These are phyloP conservation scores for Silene latifolia DNA, from an alignment of 148 eudicot genomes.

Conservation along the genomic window DNA sequence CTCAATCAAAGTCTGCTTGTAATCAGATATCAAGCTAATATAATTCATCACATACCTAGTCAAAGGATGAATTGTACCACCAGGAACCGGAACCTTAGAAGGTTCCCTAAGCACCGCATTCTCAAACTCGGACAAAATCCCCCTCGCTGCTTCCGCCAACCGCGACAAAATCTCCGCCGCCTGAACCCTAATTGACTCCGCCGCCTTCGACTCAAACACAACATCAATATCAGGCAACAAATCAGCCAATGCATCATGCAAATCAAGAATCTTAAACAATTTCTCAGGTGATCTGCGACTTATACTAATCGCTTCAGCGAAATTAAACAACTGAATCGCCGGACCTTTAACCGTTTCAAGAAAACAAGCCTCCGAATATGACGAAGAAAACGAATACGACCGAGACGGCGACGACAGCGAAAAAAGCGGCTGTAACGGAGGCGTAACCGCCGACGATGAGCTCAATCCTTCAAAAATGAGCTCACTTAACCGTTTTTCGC, in stretches of 20 bases:
- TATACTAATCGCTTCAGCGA: conserved; percentile 66
- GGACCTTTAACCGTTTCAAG: conserved; percentile 65
- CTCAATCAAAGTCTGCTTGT: conserved; percentile 68
- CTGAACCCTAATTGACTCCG: conserved; percentile 66
- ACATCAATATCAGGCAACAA: conserved; percentile 65
- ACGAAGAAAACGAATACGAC: background rate
- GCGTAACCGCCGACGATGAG: background rate
- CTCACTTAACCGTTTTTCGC: conserved; percentile 60
- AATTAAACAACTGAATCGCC: conserved; percentile 63
- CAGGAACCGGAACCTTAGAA: conserved; percentile 74
- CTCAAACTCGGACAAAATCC: conserved; percentile 86
- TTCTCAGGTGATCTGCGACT: conserved; percentile 83
- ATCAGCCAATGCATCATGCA: conserved; percentile 67
- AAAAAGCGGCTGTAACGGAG: background rate
- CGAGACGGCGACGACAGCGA: conserved; percentile 14
- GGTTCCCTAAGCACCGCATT: conserved; percentile 77
- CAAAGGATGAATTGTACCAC: conserved; percentile 87
- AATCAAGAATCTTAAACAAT: conserved; percentile 74
- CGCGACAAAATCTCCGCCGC: conserved; percentile 68
- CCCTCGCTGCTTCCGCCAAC: conserved; percentile 83
- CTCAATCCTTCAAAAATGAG: conserved; percentile 54
- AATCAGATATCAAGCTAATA: conserved; percentile 75
- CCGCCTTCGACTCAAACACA: conserved; percentile 57
- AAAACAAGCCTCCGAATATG: conserved; percentile 54
- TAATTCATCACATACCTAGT: conserved; percentile 99